phyloP scores from a whole-genome alignment of 176 grass and related monocot species.

The Chrysopogon serrulatus region DNA sequence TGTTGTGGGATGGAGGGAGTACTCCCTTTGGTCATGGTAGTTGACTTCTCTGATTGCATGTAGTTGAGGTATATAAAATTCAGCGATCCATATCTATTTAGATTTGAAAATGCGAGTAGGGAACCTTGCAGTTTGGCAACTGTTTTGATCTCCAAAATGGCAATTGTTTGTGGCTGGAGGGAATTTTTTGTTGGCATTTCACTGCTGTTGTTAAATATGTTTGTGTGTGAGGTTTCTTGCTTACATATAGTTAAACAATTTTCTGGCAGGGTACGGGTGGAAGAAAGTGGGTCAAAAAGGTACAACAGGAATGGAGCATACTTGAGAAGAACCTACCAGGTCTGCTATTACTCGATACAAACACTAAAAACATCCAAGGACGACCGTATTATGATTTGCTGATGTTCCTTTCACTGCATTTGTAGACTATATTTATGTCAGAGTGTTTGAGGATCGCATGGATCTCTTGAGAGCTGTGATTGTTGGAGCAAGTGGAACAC shows the following conservation, averaged over 20 bases:
- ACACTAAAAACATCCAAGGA: conserved; percentile 1
- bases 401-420: conserved; percentile 34
- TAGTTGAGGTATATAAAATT: background rate
- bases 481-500: conserved; percentile 90
- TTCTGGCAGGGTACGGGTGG: conserved; percentile 65
- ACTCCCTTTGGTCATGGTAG: background rate
- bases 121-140: background rate
- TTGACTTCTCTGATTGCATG: background rate
- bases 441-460: conserved; percentile 96
- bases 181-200: conserved; percentile 1
- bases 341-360: conserved; percentile 12
- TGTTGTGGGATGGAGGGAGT: background rate
- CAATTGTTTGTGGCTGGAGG: background rate
- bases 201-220: background rate
- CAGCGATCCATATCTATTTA: background rate
- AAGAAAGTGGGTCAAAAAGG: conserved; percentile 91
- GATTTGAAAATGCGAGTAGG: background rate
- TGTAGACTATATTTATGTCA: conserved; percentile 91
- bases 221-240: background rate
- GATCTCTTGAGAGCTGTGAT: conserved; percentile 94
- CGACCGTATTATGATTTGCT: conserved; percentile 20
- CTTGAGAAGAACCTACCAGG: conserved; percentile 98
- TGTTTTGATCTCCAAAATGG: background rate
- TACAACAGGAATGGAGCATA: conserved; percentile 97
- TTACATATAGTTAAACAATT: conserved; percentile 7